These are phyloP conservation scores for Chenopodium quinoa DNA, from an alignment of 148 eudicot genomes.

Conservation along the genomic window DNA sequence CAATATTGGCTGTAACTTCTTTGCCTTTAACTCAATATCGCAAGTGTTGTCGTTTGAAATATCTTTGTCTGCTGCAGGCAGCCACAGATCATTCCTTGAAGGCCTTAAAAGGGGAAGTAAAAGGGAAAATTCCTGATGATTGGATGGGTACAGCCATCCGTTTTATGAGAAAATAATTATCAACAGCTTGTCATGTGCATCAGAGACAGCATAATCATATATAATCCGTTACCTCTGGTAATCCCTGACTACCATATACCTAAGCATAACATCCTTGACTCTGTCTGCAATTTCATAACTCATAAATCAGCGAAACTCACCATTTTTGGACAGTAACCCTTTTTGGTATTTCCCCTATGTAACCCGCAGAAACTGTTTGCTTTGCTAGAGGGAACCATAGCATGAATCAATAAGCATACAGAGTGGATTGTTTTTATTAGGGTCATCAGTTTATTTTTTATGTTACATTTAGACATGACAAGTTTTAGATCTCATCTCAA, in stretches of 20 bases:
- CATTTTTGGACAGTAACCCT: neutral
- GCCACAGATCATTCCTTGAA: slow-evolving; percentile 79
- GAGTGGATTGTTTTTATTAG: neutral
- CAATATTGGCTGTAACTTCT: neutral
- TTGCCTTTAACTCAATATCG: neutral
- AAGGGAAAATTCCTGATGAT: slow-evolving; percentile 51
- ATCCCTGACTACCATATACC: neutral
- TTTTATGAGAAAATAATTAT: slow-evolving; percentile 35
- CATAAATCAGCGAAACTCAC: no score
- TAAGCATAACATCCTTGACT: neutral
- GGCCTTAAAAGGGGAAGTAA: slow-evolving; percentile 66
- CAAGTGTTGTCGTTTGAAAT: neutral
- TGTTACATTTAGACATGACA: neutral
- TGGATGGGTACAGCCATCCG: slow-evolving; percentile 91
- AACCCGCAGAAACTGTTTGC: neutral
- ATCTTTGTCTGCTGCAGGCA: slow-evolving; percentile 46
- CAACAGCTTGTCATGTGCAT: neutral
- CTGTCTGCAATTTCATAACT: neutral
- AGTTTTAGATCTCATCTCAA: no score
- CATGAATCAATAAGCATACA: neutral
- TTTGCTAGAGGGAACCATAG: neutral
- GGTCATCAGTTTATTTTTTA: neutral
- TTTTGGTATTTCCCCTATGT: neutral
- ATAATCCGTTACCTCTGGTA: neutral
- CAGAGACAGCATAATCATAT: slow-evolving; percentile 2